Percentiles rank a stretch among this genome's conserved stretches.
Conservation (phyloP, 129 eudicot species). For the Artemisia annua region DNA sequence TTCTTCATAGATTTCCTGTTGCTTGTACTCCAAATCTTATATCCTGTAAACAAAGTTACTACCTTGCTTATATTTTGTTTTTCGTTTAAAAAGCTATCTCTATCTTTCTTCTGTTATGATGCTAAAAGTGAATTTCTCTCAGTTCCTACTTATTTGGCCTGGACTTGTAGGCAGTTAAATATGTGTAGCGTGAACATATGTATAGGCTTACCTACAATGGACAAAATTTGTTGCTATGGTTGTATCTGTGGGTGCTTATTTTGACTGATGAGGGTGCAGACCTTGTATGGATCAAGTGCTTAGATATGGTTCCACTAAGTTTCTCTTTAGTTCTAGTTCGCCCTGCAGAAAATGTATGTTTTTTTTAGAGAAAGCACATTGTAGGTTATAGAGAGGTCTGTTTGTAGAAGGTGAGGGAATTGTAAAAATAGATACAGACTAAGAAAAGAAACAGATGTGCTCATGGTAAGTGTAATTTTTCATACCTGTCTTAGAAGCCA, state of each 20-base stretch:
- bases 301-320: too few relatives aligned
- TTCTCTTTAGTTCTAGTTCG: too few relatives aligned
- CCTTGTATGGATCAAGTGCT: background rate
- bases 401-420: too few relatives aligned
- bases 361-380: too few relatives aligned
- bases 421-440: too few relatives aligned
- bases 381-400: too few relatives aligned
- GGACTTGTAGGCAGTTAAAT: constrained; percentile 7
- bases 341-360: too few relatives aligned
- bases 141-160: constrained; percentile 3
- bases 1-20: constrained; percentile 13
- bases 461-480: too few relatives aligned
- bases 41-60: constrained; percentile 11
- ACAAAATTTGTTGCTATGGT: constrained; percentile 3
- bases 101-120: constrained; percentile 2
- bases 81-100: background rate
- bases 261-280: constrained; percentile 2
- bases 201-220: constrained; percentile 4
- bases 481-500: too few relatives aligned
- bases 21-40: background rate
- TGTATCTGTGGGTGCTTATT: background rate
- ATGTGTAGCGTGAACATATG: background rate
- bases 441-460: too few relatives aligned
- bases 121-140: constrained; percentile 12
- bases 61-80: background rate